These are phyloP conservation scores for Penicillium sp. DNA, from an alignment of 2,329 filamentous ascomycete species.

Conservation along the genomic window DNA sequence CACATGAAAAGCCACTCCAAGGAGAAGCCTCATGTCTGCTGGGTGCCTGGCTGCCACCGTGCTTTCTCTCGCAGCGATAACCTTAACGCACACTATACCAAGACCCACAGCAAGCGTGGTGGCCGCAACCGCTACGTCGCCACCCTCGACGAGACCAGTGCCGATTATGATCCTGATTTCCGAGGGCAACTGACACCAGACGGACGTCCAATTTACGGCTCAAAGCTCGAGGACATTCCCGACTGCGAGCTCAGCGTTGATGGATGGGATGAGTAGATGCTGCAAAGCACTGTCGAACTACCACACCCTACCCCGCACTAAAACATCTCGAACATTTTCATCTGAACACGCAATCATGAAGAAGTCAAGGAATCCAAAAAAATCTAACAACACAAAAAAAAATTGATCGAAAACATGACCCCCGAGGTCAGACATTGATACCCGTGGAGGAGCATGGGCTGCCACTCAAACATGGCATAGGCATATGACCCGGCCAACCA, in stretches of 20 bases:
- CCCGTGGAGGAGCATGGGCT: constrained; percentile 22
- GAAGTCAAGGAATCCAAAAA: background rate
- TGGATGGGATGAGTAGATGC: constrained; percentile 35
- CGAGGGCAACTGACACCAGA: constrained; percentile 45
- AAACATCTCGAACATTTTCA: background rate
- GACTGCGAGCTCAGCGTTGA: constrained; percentile 37
- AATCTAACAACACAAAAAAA: background rate
- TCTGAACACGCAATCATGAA: background rate
- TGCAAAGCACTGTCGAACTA: constrained; percentile 1
- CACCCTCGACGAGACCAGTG: constrained; percentile 46
- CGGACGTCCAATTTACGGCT: constrained; percentile 43
- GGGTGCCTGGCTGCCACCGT: constrained; percentile 46
- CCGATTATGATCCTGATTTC: constrained; percentile 47
- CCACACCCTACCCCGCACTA: background rate
- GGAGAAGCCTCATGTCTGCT: constrained; percentile 47
- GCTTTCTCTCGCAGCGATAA: constrained; percentile 49
- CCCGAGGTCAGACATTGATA: constrained; percentile 20
- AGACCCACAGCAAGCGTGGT: constrained; percentile 50
- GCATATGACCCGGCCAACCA: constrained; percentile 16
- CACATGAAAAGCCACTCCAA: constrained; percentile 52
- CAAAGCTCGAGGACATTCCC: constrained; percentile 38
- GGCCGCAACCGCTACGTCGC: constrained; percentile 50
- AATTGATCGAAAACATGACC: background rate
- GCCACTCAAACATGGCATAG: constrained; percentile 13
- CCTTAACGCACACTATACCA: constrained; percentile 49